Base-by-base conservation (phyloP, 441 rosid species). In the Pelargonium myrrhifolium region DNA sequence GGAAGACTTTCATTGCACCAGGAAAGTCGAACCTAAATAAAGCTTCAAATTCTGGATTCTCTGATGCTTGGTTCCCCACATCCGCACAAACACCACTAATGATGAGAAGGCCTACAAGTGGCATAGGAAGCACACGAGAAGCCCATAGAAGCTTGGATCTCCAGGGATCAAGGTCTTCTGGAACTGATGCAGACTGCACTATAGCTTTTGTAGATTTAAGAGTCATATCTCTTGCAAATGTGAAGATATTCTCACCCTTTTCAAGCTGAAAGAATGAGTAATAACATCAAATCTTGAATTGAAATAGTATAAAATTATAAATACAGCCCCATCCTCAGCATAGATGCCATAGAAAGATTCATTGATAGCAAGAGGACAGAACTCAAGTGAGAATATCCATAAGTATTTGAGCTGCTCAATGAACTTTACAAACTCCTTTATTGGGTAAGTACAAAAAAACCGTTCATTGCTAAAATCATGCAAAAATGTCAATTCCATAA, bases 81-180 rank as follows among this genome's bases (percentile, higher is more conserved):
- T 90, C 87, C 0, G 86, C 80, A 71, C 93, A 89, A 63, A 86
- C 87, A 67, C 86, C 72, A 21, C 89, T 90, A 37, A 93, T 89
- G 67, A 90, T 83, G 76, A 88, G 78, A 76, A 90, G 86, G 65
- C 96, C 99, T 0, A 91, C 84, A 63, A 93, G 99, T 66, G 99
- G 97, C 97, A 91, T 89, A 6, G 96, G 96, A 43, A 93, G 85
- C 15, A 86, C 93, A 37, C 97, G 86, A 21, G 99, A 89, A 55
- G 92, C 92, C 99, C 97, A 93, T 6, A 88, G 82, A 79, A 93
- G 96, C 74, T 88, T 90, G n/a, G 95, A 93, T 78, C 86, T 86
- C 97, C 87, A 89, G 56, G 96, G 88, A 74, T 80, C 95, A 58
- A 81, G 95, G 77, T 84, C 85, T 71, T 88, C 84, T 2, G 92